Evolutionary conservation across 352 stramenopile genomes (phyloP), one percentile per base, ranked within the genome.

Genomic region (Globisporangium spinosum): DNA sequence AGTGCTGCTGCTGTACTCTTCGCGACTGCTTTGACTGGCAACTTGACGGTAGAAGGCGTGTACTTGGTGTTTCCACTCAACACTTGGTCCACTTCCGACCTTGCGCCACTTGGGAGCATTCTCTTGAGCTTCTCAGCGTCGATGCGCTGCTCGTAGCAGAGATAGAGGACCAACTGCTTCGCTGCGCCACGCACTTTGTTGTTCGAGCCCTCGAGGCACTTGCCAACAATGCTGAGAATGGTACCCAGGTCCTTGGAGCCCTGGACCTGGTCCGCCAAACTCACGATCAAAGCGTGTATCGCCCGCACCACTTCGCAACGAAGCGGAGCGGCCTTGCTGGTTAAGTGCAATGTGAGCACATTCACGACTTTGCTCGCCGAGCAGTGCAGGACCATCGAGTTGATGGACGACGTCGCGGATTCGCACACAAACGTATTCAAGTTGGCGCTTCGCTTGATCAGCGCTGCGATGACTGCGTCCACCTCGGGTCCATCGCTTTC

Each of bases 341-440:
- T 70, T 1, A 83, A n/a, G 17, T 90, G 83, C 2, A 67, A 47
- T 0, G 62, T 64, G 1, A 94, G 54, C 1, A 80, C 78, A 45
- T 61, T 64, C 34, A 91, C 73, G 6, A 89, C 77, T 9, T 78
- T 76, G 6, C 54, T 49, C 17, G 76, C 74, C 2, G 84, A 90
- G 68, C 83, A 94, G 23, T 90, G 68, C 3, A 79, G 54, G 22
- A 87, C 79, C 29, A 93, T 76, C 0, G 72, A 60, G n/a, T 81
- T 65, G 13, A 94, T 64, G 0, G 84, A 77, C 9, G 72, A 61
- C 27, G 72, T 70, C 3, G 77, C 85, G 2, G 79, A 87, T 32
- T 92, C 84, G 45, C 83, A 90, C 38, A 95, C 79, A 64, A 95
- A 95, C 0, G 77, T 29, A 34, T 92, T 95, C 8, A 85, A 89